Evolutionary conservation across 495 filamentous ascomycete species (phyloP).

Genomic region (Aspergillus heteromorphus): DNA sequence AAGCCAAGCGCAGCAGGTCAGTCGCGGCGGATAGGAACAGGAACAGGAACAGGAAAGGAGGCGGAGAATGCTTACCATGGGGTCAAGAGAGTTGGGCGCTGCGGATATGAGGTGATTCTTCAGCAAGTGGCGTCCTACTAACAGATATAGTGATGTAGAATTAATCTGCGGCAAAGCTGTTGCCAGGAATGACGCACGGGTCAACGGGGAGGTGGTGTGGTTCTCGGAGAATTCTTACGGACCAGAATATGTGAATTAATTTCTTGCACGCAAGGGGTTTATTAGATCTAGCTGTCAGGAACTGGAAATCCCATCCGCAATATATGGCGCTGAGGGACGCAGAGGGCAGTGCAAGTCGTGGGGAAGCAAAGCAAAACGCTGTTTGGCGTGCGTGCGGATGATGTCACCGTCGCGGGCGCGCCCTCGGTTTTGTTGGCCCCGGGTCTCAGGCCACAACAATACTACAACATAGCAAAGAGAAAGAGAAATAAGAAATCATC

Average conservation of each 20-base stretch:
- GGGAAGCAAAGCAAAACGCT: neutral
- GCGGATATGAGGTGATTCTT: neutral
- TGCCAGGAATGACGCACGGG: neutral
- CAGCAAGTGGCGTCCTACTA: neutral
- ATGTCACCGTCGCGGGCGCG: slow-evolving; percentile 13
- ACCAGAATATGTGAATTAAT: neutral
- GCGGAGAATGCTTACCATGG: slow-evolving; percentile 9
- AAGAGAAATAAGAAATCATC: no score
- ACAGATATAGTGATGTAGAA: neutral
- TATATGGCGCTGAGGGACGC: neutral
- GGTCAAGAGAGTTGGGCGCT: neutral
- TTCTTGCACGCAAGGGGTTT: neutral
- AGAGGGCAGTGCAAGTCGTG: neutral
- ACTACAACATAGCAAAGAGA: no score
- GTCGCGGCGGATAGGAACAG: slow-evolving; percentile 13
- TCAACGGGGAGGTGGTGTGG: neutral
- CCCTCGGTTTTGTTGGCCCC: neutral
- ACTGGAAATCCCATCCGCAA: neutral
- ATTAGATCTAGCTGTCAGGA: neutral
- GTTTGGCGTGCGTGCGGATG: slow-evolving; percentile 13
- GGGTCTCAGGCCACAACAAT: neutral
- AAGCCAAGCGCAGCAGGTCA: slow-evolving; percentile 15
- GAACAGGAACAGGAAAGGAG: slow-evolving; percentile 1
- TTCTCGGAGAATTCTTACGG: neutral
- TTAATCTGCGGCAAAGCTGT: neutral